A percentile compares a stretch with the other conserved stretches of the same genome.
These are phyloP conservation scores for Ophiocytium majus DNA, from an alignment of 352 stramenopile species.

Conservation along the genomic window DNA sequence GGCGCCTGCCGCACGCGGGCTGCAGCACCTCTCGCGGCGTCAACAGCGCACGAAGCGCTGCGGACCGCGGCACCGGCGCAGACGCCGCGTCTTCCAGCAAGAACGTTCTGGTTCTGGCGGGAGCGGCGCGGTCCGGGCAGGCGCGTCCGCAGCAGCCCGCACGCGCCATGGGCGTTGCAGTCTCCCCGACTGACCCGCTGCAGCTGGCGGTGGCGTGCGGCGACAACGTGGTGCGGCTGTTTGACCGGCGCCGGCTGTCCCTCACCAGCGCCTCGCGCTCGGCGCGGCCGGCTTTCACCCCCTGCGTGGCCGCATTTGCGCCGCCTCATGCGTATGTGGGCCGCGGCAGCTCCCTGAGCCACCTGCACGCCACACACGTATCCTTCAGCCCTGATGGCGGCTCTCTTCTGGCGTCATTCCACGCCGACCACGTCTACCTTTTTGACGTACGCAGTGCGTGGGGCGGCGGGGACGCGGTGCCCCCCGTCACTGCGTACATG, in stretches of 20 bases:
- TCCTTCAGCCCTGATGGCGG: constrained; percentile 38
- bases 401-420: constrained; percentile 37
- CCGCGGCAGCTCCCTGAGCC: not conserved
- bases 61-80: not conserved
- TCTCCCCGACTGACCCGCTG: constrained; percentile 29
- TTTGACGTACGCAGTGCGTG: constrained; percentile 32
- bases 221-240: constrained; percentile 41
- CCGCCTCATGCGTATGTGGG: not conserved
- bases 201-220: constrained; percentile 44
- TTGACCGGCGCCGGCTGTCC: constrained; percentile 21
- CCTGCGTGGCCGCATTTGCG: constrained; percentile 12
- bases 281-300: constrained; percentile 21
- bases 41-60: not conserved
- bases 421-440: constrained; percentile 42
- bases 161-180: constrained; percentile 27
- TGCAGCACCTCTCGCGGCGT: constrained; percentile 1
- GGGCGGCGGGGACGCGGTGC: constrained; percentile 15
- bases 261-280: not conserved
- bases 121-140: not conserved
- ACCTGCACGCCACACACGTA: constrained; percentile 37
- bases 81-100: not conserved
- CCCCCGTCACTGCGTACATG: constrained; percentile 32
- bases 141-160: not conserved
- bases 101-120: constrained; percentile 6
- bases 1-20: constrained; percentile 36